Base-by-base conservation (phyloP, 2,329 filamentous ascomycete species). In the Trichoderma atroviride region DNA sequence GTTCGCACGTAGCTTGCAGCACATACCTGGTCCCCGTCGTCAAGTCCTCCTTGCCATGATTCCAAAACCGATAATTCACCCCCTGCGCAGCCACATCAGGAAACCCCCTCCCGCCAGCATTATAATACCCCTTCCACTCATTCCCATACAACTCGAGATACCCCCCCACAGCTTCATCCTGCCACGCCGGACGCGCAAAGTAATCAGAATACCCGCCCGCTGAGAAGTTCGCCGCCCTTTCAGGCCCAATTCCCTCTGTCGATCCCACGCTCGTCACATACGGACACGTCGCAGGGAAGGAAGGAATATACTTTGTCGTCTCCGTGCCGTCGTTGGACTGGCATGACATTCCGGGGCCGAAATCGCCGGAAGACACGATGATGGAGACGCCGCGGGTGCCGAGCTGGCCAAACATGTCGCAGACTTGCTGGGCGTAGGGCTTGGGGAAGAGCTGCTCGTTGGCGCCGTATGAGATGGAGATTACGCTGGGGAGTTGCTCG, bases 391-490 rank as follows among this genome's bases (percentile, higher is more conserved):
- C 91, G 13, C 90, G 86, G 1, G 87, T 84, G 27, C 88, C 89
- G 5, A 93, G 84, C 70, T 90, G 87, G 37, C 84, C 84, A 78
- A 91, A 92, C 24, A 88, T 85, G 68, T 86, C 83, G 74, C 86
- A 84, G 14, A 81, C 77, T 13, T 79, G 78, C 14, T 74, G 82
- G 9, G 88, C 85, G 75, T 92, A 92, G 4, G 82, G 79, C 27
- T 79, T 78, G 0, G 89, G 88, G 0, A 92, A 81, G 4, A 83
- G 85, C 76, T 90, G 88, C 75, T 93, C 91, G 58, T 89, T 84
- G 73, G 91, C 89, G 31, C 89, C 89, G 75, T 92, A 93, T 0
- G 89, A 92, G n/a, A 89, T 90, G 52, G 85, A 86, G 53, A 93
- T 83, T 22, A 91, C 86, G 4, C 86, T 84, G 0, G 91, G 90